phyloP scores from a whole-genome alignment of 2,329 filamentous ascomycete genomes.

The Talaromyces funiculosus region DNA sequence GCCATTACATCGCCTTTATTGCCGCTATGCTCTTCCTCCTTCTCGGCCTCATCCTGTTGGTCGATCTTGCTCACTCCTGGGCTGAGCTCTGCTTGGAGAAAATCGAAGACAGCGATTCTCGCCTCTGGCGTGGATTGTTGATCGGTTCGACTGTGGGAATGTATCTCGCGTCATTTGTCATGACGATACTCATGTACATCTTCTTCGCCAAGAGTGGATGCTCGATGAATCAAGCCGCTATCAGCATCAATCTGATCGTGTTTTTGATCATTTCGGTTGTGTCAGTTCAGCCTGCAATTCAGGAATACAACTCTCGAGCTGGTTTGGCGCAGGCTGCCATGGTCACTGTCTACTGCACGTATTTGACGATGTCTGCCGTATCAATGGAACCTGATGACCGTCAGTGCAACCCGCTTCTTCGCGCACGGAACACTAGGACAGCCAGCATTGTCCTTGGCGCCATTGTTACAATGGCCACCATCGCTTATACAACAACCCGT shows the following conservation, averaged over 20 bases:
- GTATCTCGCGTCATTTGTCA: slow-evolving; percentile 83
- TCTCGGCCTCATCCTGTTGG: slow-evolving; percentile 82
- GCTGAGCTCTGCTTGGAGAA: slow-evolving; percentile 91
- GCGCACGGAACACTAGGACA: slow-evolving; percentile 77
- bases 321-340: slow-evolving; percentile 96
- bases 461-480: slow-evolving; percentile 91
- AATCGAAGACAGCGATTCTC: slow-evolving; percentile 84
- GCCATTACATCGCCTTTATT: slow-evolving; percentile 83
- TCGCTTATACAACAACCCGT: slow-evolving; percentile 94
- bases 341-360: slow-evolving; percentile 97
- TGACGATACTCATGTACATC: slow-evolving; percentile 95
- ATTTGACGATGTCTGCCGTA: slow-evolving; percentile 95
- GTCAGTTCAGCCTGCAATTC: slow-evolving; percentile 83
- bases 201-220: slow-evolving; percentile 83
- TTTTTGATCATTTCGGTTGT: slow-evolving; percentile 74
- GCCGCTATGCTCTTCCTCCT: slow-evolving; percentile 91
- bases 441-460: slow-evolving; percentile 89
- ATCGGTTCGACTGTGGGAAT: slow-evolving; percentile 90
- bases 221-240: slow-evolving; percentile 93
- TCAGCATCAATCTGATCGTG: slow-evolving; percentile 85
- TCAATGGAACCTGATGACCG: slow-evolving; percentile 97
- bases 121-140: slow-evolving; percentile 75
- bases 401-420: slow-evolving; percentile 84
- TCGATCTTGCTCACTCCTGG: slow-evolving; percentile 95
- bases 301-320: slow-evolving; percentile 87